Base-by-base conservation (phyloP, 2,329 filamentous ascomycete species). In the Metarhizium robertsii region DNA sequence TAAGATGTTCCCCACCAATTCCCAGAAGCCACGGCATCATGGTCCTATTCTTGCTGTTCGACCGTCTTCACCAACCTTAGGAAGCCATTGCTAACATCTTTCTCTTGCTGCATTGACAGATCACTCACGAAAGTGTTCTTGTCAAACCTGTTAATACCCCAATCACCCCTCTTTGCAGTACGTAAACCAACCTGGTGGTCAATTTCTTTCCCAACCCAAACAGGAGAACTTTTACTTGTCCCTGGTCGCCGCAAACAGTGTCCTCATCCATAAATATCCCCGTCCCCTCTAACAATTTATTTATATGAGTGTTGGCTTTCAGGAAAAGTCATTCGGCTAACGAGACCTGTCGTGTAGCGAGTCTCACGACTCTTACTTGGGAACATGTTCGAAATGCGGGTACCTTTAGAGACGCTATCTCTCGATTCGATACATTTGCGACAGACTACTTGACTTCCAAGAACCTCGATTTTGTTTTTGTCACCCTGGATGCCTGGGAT, bases 101-200 rank as follows among this genome's bases (percentile, higher is more conserved):
- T 46, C n/a, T 4, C 16, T 38, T 18, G 3, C 14, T 54, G 8
- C 13, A 25, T 52, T 62, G 59, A 55, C 71, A 99, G 94, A 80
- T 97, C 64, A 88, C 95, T 73, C 90, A 92, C 64, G 92, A 97
- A 74, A 96, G 89, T 69, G 90, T 96, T 54, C 88, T 99, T 47
- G 94, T 99, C 66, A 97, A 97, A 76, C 94, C 94, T 4, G 87
- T 96, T 76, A 99, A 97, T 76, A 99, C 94, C 49, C 94, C 94
- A 55, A 99, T 99, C 69, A 99, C 94, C 62, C 94, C 94, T 58
- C 82, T 99, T 53, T 99, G 94, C 84, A 99, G 92, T 96, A 87
- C 86, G 92, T 88, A 60, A 65, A 61, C 58, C 58, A 57, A 59
- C 54, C 32, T 14, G 29, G 11, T n/a, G 14, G 25, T 38, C 36